Evolutionary conservation across 805 yeast genomes (phyloP), one percentile per base, ranked within the genome.

Genomic region (Komagataella phaffii): DNA sequence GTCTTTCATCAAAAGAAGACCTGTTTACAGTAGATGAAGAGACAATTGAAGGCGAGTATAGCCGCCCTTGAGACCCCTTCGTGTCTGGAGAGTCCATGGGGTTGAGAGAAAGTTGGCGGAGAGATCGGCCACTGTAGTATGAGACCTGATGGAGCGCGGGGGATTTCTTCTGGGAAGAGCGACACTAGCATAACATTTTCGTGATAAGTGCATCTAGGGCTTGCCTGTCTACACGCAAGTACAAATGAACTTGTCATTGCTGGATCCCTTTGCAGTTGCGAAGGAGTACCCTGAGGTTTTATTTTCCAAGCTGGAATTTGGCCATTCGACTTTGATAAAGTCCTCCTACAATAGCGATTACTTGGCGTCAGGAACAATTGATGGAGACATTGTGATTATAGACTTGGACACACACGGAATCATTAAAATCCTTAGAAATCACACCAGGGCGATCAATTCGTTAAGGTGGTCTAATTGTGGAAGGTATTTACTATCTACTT

Each of bases 251-350:
- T 70, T 89, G 40, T 74, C 93, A 7, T 73, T 91, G 21, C 78
- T 87, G 56, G 98, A 90, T 65, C 97, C 97, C 3, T 88, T 88
- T 64, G 80, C 91, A 1, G 89, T 91, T 19, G 83, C 95, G 18
- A 88, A 88, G 60, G 98, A 90, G 61, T 90, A 78, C 59, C 98
- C 98, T 0, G 96, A 90, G 54, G 76, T 83, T 1, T 75, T 88
- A n/a, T 76, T 85, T 1, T 81, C 81, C 54, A 81, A 90, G 0
- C 67, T 88, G 10, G 77, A 77, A 10, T 80, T 79, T 51, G 83
- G 88, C 1, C 77, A 80, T 47, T 74, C 87, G 0, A 84, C 88
- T 7, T 79, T 79, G 53, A 73, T 89, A 45, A 78, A 76, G 61
- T 86, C 80, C 69, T 86, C 80, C 58, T 67, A 75, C 6, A 78